Conservation (phyloP, 2,329 filamentous ascomycete genomes). For the Calonectria crousiana region DNA sequence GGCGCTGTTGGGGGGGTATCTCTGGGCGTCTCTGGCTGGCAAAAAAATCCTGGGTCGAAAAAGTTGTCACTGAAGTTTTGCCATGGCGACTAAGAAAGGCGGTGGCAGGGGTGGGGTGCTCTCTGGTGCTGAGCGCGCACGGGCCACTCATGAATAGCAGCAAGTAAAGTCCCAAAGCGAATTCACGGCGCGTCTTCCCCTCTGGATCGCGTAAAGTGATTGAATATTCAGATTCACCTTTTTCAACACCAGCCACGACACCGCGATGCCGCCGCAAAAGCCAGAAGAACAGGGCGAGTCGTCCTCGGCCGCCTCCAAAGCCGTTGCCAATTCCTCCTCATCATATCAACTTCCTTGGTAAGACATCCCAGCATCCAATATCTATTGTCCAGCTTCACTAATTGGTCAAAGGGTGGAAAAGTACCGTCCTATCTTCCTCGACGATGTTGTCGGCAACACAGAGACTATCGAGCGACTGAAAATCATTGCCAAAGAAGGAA, state of each 20-base stretch:
- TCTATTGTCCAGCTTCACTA: constrained; percentile 32
- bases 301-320: constrained; percentile 70
- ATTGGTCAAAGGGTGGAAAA: constrained; percentile 86
- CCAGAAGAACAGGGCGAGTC: constrained; percentile 69
- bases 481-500: constrained; percentile 98
- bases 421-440: constrained; percentile 92
- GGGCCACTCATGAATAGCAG: constrained; percentile 32
- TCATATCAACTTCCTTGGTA: constrained; percentile 87
- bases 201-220: constrained; percentile 53
- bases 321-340: constrained; percentile 63
- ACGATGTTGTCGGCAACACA: constrained; percentile 97
- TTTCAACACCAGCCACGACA: constrained; percentile 31
- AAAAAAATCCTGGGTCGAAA: constrained; percentile 31
- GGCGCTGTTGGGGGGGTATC: constrained; percentile 23
- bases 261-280: constrained; percentile 63
- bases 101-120: constrained; percentile 42
- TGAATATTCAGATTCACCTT: constrained; percentile 31
- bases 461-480: constrained; percentile 98
- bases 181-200: constrained; percentile 49
- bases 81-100: constrained; percentile 40
- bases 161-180: neutral
- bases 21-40: constrained; percentile 10
- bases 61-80: constrained; percentile 47
- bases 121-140: constrained; percentile 37
- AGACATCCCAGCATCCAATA: constrained; percentile 24